phyloP scores from a whole-genome alignment of 176 grass and related monocot genomes.

The Oryza coarctata region DNA sequence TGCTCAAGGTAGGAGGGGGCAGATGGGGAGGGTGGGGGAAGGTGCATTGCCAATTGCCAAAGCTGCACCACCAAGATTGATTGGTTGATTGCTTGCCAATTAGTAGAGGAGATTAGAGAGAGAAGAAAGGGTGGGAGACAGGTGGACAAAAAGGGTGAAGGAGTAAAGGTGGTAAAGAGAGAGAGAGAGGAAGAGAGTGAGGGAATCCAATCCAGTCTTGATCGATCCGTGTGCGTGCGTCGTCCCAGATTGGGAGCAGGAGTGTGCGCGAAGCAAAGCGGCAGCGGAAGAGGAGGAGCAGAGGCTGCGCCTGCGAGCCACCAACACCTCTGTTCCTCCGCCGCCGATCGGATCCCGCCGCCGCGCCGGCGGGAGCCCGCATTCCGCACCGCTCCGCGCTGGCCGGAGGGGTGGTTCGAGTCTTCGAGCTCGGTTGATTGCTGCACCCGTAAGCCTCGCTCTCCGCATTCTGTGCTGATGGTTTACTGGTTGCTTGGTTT shows the following conservation, averaged over 20 bases:
- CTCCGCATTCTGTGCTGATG: neutral
- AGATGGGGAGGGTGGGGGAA: neutral
- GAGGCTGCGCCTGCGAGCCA: neutral
- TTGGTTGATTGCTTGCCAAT: neutral
- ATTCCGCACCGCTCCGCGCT: too few species aligned
- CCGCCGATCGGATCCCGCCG: slow-evolving; percentile 12
- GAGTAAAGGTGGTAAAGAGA: slow-evolving; percentile 18
- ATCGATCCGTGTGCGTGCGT: neutral
- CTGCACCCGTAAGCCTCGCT: neutral
- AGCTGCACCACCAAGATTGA: neutral
- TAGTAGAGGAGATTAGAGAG: neutral
- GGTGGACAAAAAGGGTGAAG: slow-evolving; percentile 6
- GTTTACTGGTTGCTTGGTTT: slow-evolving; percentile 15
- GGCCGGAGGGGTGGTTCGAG: neutral
- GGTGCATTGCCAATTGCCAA: slow-evolving; percentile 1
- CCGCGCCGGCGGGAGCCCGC: neutral
- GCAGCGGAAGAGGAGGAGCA: neutral
- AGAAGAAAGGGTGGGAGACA: neutral
- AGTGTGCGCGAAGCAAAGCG: slow-evolving; percentile 27
- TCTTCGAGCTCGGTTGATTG: neutral
- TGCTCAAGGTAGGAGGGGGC: neutral
- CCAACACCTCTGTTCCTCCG: neutral
- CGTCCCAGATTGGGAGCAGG: slow-evolving; percentile 17
- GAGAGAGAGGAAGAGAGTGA: neutral
- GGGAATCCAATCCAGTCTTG: slow-evolving; percentile 5